Evolutionary conservation across 805 yeast genomes (phyloP).

Genomic region (Wickerhamiella azymoides): DNA sequence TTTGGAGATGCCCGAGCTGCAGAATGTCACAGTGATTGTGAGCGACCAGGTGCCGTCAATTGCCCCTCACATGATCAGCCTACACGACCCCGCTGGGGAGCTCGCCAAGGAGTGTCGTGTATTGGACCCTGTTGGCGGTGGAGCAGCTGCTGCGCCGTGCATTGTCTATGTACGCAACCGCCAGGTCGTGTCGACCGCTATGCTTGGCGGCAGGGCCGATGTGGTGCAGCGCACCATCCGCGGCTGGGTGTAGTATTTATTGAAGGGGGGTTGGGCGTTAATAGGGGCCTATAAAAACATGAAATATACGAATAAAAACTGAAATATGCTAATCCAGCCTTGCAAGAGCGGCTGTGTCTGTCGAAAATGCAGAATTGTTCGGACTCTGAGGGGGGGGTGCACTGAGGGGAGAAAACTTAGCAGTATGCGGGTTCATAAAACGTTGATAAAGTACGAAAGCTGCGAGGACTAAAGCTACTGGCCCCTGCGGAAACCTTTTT

Average conservation of each 20-base stretch:
- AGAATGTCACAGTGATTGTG: slow-evolving; percentile 10
- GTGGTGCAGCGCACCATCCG: slow-evolving; percentile 1
- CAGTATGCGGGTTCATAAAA: no score
- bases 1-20: slow-evolving; percentile 11
- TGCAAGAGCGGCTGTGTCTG: no score
- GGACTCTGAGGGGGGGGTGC: no score
- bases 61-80: slow-evolving; percentile 10
- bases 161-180: slow-evolving; percentile 21
- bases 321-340: no score
- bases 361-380: no score
- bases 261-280: no score
- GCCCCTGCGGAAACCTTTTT: neutral
- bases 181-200: slow-evolving; percentile 16
- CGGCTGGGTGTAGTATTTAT: no score
- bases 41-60: slow-evolving; percentile 7
- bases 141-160: slow-evolving; percentile 19
- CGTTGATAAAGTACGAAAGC: no score
- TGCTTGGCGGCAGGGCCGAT: slow-evolving; percentile 14
- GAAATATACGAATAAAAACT: no score
- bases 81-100: slow-evolving; percentile 19
- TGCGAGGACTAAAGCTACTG: no score
- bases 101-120: slow-evolving; percentile 23
- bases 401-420: no score
- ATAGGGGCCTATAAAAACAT: no score
- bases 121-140: slow-evolving; percentile 25